Percentiles rank a stretch among this genome's conserved stretches.
These are phyloP conservation scores for Saccharomyces hybrid DNA, from an alignment of 1,139 yeast species.

Conservation along the genomic window DNA sequence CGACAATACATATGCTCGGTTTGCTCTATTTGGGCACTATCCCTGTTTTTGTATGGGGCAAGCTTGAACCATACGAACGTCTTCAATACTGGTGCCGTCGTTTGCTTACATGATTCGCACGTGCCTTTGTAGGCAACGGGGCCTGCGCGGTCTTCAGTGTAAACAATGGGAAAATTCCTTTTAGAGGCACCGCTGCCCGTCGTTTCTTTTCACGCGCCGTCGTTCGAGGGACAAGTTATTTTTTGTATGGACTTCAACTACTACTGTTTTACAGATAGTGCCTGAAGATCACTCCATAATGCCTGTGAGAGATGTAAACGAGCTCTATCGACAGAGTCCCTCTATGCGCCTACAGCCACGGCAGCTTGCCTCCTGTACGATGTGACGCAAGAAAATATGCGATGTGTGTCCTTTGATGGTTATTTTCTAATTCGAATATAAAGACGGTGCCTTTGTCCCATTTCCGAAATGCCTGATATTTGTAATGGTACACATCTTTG, in stretches of 20 bases:
- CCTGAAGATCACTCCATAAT: background rate
- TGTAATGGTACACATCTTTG: background rate
- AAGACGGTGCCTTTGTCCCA: background rate
- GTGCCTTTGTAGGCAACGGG: background rate
- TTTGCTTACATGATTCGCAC: background rate
- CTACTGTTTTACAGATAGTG: background rate
- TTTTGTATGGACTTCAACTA: no score
- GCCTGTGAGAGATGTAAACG: background rate
- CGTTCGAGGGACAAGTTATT: background rate
- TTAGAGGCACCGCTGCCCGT: background rate
- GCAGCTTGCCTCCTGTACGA: background rate
- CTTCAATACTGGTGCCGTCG: background rate
- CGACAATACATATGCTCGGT: background rate
- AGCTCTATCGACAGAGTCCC: background rate
- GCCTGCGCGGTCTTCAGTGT: background rate
- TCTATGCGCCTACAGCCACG: background rate
- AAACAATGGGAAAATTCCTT: background rate
- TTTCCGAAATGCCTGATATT: background rate
- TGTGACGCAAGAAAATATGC: background rate
- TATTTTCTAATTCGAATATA: background rate
- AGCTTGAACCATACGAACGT: background rate
- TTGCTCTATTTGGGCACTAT: background rate
- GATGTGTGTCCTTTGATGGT: background rate
- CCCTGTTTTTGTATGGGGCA: background rate
- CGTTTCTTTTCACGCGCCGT: background rate